Base-by-base conservation (phyloP, 768 basidiomycete genomes). In the Goffeauzyma gilvescens region DNA sequence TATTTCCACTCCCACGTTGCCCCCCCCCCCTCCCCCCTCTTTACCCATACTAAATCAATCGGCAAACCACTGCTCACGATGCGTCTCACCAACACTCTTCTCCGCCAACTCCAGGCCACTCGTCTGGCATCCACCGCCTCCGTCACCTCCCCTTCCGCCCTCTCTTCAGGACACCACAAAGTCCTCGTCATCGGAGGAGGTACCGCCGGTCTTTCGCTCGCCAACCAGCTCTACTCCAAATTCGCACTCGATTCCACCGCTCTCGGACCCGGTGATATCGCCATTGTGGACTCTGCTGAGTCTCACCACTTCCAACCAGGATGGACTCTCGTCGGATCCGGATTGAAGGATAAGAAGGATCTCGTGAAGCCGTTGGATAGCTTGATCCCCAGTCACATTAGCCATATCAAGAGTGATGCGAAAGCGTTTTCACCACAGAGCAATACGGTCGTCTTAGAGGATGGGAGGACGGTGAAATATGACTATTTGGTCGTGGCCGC, bases 251-350 rank as follows among this genome's bases (percentile, higher is more conserved):
- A 78, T 32, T 79, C 77, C 7, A 77, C 78, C 50, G 62, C 72
- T 22, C 60, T 93, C 27, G 73, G 70, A 31, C 62, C 69, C 15
- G 81, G 76, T 18, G 89, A 95, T 59, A 75, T 96, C 34, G 82
- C 75, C 5, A 78, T 96, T 42, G 65, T 93, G 24, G 90, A 96
- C 57, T 73, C 72, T 14, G 75, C 82, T 18, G 70, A 79, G 46
- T 72, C 73, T 38, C 89, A 95, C 64, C 74, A 83, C 62, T 95
- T 90, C 49, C 64, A 89, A 75, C 90, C 90, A 17, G 90, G 89
- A 65, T 95, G 89, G 86, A 90, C 87, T 1, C 73, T 93, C 31
- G 87, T 86, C 28, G 89, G 85, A 12, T 69, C 84, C n/a, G 90
- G 89, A 22, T 70, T 98, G 40, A 69, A 72, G 38, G 55, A 70